Evolutionary conservation across 495 filamentous ascomycete genomes (phyloP).

Genomic region (Hypoxylon cercidicola): DNA sequence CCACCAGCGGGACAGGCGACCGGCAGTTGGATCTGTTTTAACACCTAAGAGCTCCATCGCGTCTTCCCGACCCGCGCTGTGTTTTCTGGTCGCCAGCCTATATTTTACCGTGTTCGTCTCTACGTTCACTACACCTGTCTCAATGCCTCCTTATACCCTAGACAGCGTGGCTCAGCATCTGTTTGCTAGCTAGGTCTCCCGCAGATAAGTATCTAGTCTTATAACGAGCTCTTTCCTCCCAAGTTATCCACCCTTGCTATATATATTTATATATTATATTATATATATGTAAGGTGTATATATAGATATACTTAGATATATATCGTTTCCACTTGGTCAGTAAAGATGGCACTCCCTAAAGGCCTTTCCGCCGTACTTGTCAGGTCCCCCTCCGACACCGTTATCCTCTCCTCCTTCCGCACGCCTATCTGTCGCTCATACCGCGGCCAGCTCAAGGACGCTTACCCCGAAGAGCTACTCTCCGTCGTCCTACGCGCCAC

Average conservation of each 20-base stretch:
- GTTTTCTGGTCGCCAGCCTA: neutral
- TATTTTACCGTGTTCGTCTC: too few species aligned
- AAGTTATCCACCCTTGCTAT: too few species aligned
- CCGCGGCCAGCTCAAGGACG: constrained; percentile 85
- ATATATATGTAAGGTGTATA: constrained; percentile 4
- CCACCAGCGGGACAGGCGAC: constrained; percentile 34
- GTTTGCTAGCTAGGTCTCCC: neutral
- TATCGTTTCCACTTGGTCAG: too few species aligned
- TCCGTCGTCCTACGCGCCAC: constrained; percentile 84
- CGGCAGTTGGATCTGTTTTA: constrained; percentile 33
- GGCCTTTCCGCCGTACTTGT: constrained; percentile 81
- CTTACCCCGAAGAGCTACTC: constrained; percentile 91
- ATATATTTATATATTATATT: constrained; percentile 5
- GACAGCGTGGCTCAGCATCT: neutral
- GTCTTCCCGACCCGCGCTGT: too few species aligned
- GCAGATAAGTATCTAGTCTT: constrained; percentile 3
- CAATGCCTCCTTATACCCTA: too few species aligned
- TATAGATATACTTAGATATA: neutral
- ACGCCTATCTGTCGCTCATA: constrained; percentile 85
- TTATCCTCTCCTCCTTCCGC: constrained; percentile 88
- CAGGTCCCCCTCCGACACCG: constrained; percentile 82
- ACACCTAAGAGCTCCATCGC: too few species aligned
- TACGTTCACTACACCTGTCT: too few species aligned
- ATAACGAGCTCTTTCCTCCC: too few species aligned
- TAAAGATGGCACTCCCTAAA: constrained; percentile 50